Evolutionary conservation across 176 grass and related monocot species (phyloP).

Genomic region (Oryza coarctata): DNA sequence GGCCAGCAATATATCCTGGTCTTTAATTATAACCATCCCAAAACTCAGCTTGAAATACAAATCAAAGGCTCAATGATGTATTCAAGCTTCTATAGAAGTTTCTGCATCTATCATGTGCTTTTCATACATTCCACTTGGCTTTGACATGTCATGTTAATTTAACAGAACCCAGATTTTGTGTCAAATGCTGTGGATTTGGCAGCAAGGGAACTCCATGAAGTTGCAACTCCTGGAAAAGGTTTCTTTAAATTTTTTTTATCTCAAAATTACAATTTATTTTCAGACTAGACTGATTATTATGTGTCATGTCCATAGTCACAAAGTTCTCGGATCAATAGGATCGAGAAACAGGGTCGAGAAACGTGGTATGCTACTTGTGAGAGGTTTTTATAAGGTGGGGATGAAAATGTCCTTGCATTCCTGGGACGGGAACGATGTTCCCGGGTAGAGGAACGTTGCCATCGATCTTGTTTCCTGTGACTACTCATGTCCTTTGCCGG

Average conservation of each 20-base stretch:
- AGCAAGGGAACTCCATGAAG: slow-evolving; percentile 69
- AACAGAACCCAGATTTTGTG: slow-evolving; percentile 62
- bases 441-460: too few species aligned
- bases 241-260: slow-evolving; percentile 34
- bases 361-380: too few species aligned
- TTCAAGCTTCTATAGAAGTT: background rate
- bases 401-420: too few species aligned
- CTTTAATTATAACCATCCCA: background rate
- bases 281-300: slow-evolving; percentile 10
- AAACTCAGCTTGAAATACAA: background rate
- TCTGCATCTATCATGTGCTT: background rate
- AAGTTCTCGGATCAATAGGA: too few species aligned
- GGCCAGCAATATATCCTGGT: background rate
- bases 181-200: slow-evolving; percentile 76
- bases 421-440: too few species aligned
- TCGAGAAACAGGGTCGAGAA: too few species aligned
- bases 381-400: too few species aligned
- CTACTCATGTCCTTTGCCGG: background rate
- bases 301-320: too few species aligned
- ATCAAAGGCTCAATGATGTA: background rate
- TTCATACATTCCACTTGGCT: slow-evolving; percentile 8
- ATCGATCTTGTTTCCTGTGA: too few species aligned
- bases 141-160: slow-evolving; percentile 23
- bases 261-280: slow-evolving; percentile 9
- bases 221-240: slow-evolving; percentile 83